These are phyloP conservation scores for Yarrowia sp. DNA, from an alignment of 805 yeast species.

Conservation along the genomic window DNA sequence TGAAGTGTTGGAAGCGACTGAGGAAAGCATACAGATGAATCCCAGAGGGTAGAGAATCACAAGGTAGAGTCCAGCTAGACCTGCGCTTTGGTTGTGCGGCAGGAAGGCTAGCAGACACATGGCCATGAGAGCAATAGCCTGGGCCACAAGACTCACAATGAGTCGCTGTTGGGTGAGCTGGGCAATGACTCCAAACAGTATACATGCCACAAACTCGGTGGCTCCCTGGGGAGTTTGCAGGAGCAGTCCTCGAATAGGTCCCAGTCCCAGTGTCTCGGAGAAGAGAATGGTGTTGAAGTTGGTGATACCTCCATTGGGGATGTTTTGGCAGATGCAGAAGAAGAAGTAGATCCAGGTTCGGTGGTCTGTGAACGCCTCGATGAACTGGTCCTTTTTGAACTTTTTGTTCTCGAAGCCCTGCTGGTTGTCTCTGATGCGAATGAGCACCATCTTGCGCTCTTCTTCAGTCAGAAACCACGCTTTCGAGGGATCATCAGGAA, in stretches of 20 bases:
- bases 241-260: conserved; percentile 49
- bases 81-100: conserved; percentile 50
- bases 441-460: conserved; percentile 58
- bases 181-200: conserved; percentile 41
- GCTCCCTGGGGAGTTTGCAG: conserved; percentile 48
- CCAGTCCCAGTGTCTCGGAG: conserved; percentile 41
- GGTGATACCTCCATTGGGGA: conserved; percentile 63
- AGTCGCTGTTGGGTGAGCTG: conserved; percentile 42
- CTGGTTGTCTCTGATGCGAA: conserved; percentile 60
- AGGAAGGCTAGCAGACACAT: conserved; percentile 55
- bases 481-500: conserved; percentile 62
- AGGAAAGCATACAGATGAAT: conserved; percentile 53
- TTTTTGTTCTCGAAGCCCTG: conserved; percentile 62
- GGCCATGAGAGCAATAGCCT: conserved; percentile 56
- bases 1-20: conserved; percentile 60
- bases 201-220: conserved; percentile 46
- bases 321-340: conserved; percentile 52
- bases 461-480: conserved; percentile 58
- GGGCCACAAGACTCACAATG: conserved; percentile 57
- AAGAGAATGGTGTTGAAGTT: conserved; percentile 57
- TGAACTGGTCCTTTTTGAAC: conserved; percentile 62
- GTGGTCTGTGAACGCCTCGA: conserved; percentile 58
- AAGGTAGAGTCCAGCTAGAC: conserved; percentile 54
- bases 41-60: conserved; percentile 48
- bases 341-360: conserved; percentile 59